phyloP scores from a whole-genome alignment of 768 basidiomycete species.

The Leucosporidium yakuticum region DNA sequence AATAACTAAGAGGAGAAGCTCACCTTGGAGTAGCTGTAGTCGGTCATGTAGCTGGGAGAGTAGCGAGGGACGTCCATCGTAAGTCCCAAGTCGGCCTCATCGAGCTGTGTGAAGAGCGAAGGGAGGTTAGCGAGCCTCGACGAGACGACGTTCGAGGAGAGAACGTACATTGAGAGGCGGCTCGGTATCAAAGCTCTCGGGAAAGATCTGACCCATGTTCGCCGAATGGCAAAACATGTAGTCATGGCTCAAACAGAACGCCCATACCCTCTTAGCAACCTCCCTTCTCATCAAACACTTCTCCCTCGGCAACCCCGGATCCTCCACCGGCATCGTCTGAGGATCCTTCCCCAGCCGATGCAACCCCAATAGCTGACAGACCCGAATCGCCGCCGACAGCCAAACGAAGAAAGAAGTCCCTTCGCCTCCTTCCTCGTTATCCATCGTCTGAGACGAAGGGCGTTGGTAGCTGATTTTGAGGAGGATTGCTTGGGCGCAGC shows the following conservation, averaged over 20 bases:
- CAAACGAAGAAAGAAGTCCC: background rate
- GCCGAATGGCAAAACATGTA: background rate
- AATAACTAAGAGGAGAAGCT: too few relatives aligned
- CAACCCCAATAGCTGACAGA: background rate
- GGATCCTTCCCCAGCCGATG: background rate
- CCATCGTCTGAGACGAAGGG: background rate
- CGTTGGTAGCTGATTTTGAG: background rate
- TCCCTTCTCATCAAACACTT: background rate
- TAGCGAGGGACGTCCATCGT: background rate
- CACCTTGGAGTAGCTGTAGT: conserved; percentile 1
- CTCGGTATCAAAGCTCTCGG: background rate
- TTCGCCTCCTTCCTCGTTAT: background rate
- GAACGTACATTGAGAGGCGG: background rate
- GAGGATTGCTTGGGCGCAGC: background rate
- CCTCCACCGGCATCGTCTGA: background rate
- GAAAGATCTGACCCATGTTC: background rate
- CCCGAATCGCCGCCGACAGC: background rate
- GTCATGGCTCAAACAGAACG: background rate
- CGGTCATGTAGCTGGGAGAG: background rate
- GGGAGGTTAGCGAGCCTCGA: background rate
- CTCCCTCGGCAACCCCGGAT: background rate
- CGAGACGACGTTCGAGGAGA: background rate
- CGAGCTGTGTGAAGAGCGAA: background rate
- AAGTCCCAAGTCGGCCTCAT: background rate
- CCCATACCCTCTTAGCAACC: background rate